A percentile compares a stretch with the other conserved stretches of the same genome.
Conservation (phyloP, 106 monocot genomes). For the Dendrobium catenatum region DNA sequence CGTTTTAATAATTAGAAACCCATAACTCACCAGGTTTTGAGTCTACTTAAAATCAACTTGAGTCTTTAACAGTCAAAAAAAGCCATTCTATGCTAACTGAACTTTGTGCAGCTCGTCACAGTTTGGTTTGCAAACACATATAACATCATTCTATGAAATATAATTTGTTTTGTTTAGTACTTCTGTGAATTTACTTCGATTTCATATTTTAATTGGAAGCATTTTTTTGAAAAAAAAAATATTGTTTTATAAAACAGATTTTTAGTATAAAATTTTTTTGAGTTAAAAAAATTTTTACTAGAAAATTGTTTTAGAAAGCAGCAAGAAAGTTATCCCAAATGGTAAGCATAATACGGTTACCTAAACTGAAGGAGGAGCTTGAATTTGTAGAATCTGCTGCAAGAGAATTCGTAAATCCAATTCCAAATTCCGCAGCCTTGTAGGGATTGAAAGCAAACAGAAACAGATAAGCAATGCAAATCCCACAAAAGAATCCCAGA, state of each 20-base stretch:
- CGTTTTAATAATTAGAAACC: too few relatives aligned
- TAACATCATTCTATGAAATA: not conserved
- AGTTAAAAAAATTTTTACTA: too few relatives aligned
- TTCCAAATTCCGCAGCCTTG: slow-evolving; percentile 13
- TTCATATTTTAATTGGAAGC: not conserved
- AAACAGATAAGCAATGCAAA: slow-evolving; percentile 56
- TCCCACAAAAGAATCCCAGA: slow-evolving; percentile 67
- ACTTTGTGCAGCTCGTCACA: not conserved
- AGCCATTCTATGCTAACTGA: not conserved
- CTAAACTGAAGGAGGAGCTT: slow-evolving; percentile 14
- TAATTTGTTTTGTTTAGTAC: not conserved
- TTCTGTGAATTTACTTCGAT: not conserved
- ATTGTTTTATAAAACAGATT: too few relatives aligned
- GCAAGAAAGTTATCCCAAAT: not conserved
- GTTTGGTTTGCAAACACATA: not conserved
- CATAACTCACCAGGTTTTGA: too few relatives aligned
- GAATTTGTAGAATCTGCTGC: slow-evolving; percentile 21
- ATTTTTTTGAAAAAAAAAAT: too few relatives aligned
- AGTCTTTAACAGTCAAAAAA: not conserved
- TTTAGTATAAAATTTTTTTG: too few relatives aligned
- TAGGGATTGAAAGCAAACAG: slow-evolving; percentile 40
- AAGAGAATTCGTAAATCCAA: slow-evolving; percentile 15
- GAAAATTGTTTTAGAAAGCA: not conserved
- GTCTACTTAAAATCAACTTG: not conserved
- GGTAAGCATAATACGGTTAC: slow-evolving; percentile 4